Conservation (phyloP, 2,329 filamentous ascomycete genomes). For the Didymella keratinophila region DNA sequence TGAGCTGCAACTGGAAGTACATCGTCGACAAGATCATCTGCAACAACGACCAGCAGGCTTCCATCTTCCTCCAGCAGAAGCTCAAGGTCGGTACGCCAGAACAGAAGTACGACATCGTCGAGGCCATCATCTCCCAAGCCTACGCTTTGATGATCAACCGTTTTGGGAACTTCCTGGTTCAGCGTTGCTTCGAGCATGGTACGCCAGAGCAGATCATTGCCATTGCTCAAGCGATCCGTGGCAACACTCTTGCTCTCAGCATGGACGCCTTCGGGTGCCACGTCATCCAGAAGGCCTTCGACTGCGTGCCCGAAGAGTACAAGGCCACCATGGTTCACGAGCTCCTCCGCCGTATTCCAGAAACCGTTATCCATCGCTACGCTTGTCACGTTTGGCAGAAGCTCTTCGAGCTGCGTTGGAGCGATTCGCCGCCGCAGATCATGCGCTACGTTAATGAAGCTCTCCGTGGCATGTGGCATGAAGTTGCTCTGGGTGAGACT, state of each 20-base stretch:
- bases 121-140: constrained; percentile 92
- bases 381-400: constrained; percentile 99
- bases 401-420: constrained; percentile 97
- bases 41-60: constrained; percentile 98
- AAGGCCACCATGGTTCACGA: constrained; percentile 99
- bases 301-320: constrained; percentile 96
- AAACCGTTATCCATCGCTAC: constrained; percentile 98
- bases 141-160: constrained; percentile 98
- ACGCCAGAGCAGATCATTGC: constrained; percentile 91
- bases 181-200: constrained; percentile 98
- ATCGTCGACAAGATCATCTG: constrained; percentile 99
- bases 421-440: constrained; percentile 91
- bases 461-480: constrained; percentile 96
- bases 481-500: constrained; percentile 95
- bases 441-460: constrained; percentile 99
- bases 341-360: constrained; percentile 89
- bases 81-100: constrained; percentile 94
- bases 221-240: constrained; percentile 92
- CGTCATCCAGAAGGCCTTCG: constrained; percentile 98
- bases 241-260: constrained; percentile 90
- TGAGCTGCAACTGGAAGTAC: constrained; percentile 99
- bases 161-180: constrained; percentile 97
- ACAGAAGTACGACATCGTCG: constrained; percentile 97
- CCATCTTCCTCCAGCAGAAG: constrained; percentile 98
- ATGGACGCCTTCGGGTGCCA: constrained; percentile 99